Conservation (phyloP, 345 rosid species). For the Salix dunnii region DNA sequence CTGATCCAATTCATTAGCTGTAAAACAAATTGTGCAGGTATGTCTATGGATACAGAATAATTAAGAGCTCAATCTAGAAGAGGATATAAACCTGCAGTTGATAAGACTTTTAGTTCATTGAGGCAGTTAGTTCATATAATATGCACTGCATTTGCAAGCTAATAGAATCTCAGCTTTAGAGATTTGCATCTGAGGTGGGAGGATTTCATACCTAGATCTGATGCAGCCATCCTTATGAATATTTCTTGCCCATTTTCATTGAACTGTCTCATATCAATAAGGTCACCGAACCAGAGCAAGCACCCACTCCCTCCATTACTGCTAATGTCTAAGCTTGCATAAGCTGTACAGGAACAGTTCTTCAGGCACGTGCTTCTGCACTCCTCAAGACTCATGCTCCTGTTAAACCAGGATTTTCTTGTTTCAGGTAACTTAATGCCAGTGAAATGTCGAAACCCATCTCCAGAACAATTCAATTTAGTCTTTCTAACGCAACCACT, state of each 20-base stretch:
- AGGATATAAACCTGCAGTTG: not conserved
- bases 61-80: not conserved
- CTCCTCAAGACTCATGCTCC: slow-evolving; percentile 5
- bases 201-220: not conserved
- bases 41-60: not conserved
- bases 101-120: too few species aligned
- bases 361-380: slow-evolving; percentile 7
- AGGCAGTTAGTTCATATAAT: not conserved
- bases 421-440: slow-evolving; percentile 12
- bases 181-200: not conserved
- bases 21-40: not conserved
- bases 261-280: slow-evolving; percentile 5
- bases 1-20: not conserved
- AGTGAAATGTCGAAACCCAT: slow-evolving; percentile 11
- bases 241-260: not conserved
- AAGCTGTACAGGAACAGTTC: slow-evolving; percentile 10
- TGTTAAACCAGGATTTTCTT: slow-evolving; percentile 1
- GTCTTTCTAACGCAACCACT: slow-evolving; percentile 13
- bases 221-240: slow-evolving; percentile 4
- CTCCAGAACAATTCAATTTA: not conserved
- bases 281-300: slow-evolving; percentile 14
- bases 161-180: not conserved
- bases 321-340: not conserved
- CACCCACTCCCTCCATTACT: slow-evolving; percentile 13
- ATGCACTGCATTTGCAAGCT: not conserved